phyloP scores from a whole-genome alignment of 176 grass and related monocot species.

The Aegilops sharonensis region DNA sequence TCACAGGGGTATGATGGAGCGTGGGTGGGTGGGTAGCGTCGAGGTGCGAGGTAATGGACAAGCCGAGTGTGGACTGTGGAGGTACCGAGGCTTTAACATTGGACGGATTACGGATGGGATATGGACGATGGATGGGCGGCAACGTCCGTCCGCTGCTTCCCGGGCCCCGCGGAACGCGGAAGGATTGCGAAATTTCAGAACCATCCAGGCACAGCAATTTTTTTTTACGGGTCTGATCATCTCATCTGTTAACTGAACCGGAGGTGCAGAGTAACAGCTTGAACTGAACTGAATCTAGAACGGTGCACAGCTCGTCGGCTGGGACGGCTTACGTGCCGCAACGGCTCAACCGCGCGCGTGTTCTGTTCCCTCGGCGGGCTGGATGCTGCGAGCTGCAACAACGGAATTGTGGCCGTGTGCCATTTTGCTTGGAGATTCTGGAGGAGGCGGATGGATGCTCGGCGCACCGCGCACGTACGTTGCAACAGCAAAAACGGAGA shows the following conservation, averaged over 20 bases:
- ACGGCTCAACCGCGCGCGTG: no score
- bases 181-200: neutral
- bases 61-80: neutral
- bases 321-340: neutral
- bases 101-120: neutral
- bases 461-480: neutral
- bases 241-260: neutral
- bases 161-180: neutral
- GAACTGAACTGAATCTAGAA: conserved; percentile 23
- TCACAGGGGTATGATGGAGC: neutral
- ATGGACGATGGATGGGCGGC: neutral
- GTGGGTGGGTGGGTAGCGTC: neutral
- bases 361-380: neutral
- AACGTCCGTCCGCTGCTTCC: neutral
- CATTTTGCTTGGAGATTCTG: neutral
- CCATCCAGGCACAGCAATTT: neutral
- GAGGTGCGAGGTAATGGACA: neutral
- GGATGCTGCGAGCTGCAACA: no score
- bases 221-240: neutral
- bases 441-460: neutral
- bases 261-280: neutral
- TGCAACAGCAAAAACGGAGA: conserved; percentile 28
- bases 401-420: no score
- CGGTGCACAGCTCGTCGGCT: neutral
- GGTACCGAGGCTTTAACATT: conserved; percentile 7